A percentile compares a stretch with the other conserved stretches of the same genome.
Conservation (phyloP, 1,284 basidiomycete species). For the Serendipita sp. region DNA sequence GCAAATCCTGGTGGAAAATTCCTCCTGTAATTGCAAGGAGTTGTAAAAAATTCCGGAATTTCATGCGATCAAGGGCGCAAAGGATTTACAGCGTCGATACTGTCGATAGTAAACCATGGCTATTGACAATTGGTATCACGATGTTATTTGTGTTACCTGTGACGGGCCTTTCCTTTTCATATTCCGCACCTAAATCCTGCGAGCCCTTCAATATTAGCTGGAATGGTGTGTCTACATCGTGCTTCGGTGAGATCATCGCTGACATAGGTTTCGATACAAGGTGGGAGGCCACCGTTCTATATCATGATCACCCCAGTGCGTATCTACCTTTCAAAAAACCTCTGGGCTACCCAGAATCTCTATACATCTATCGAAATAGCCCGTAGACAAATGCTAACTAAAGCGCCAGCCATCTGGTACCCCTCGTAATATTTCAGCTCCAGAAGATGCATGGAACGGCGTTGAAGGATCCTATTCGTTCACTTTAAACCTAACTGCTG, state of each 20-base stretch:
- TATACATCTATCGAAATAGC: neutral
- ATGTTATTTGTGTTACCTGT: neutral
- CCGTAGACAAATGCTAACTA: slow-evolving; percentile 9
- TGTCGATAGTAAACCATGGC: no score
- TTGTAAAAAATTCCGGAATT: no score
- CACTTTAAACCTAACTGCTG: slow-evolving; percentile 27
- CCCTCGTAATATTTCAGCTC: slow-evolving; percentile 41
- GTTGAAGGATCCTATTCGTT: slow-evolving; percentile 39
- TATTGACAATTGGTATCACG: neutral
- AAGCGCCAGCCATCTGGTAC: slow-evolving; percentile 33
- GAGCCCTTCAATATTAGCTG: slow-evolving; percentile 44
- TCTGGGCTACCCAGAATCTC: neutral
- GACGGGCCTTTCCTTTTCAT: neutral
- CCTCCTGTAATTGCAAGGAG: no score
- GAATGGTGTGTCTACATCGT: slow-evolving; percentile 32
- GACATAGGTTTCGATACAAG: slow-evolving; percentile 22
- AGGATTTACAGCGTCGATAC: no score
- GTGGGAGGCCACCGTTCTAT: slow-evolving; percentile 47
- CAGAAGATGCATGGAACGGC: slow-evolving; percentile 37
- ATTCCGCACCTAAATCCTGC: slow-evolving; percentile 24
- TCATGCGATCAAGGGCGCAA: no score
- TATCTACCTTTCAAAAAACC: slow-evolving; percentile 10
- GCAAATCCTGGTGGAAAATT: no score
- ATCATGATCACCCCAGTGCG: slow-evolving; percentile 46
- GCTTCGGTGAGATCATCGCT: slow-evolving; percentile 6